Evolutionary conservation across 208 protist species (phyloP).

Genomic region (Leishmania braziliensis): DNA sequence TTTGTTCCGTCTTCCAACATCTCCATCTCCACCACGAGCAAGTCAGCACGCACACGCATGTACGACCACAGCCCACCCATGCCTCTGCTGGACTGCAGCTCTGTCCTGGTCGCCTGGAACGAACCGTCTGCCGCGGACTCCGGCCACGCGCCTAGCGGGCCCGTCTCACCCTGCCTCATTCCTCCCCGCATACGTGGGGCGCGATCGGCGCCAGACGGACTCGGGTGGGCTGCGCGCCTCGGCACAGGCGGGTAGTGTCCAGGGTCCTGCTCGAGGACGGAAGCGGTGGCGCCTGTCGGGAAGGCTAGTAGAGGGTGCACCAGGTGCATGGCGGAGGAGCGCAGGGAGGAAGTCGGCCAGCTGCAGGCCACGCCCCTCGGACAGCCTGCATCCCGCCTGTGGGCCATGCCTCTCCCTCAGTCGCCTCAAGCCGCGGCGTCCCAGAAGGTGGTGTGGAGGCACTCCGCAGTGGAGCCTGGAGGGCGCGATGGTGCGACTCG

Average conservation of each 20-base stretch:
- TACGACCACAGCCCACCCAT: background rate
- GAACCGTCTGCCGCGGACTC: background rate
- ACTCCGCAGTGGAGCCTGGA: background rate
- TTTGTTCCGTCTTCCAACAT: background rate
- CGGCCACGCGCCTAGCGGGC: background rate
- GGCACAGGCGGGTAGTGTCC: background rate
- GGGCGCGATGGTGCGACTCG: background rate
- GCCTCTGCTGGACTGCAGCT: background rate
- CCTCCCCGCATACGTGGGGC: background rate
- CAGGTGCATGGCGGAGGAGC: background rate
- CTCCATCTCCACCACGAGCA: background rate
- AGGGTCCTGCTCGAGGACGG: background rate
- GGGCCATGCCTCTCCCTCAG: background rate
- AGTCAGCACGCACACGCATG: background rate
- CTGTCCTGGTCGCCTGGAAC: background rate
- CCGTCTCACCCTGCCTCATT: background rate
- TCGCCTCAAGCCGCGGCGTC: background rate
- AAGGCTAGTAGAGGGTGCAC: background rate
- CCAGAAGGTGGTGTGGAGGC: background rate
- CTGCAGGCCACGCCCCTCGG: background rate
- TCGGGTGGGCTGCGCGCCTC: background rate
- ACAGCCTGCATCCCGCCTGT: background rate
- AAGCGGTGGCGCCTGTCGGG: background rate
- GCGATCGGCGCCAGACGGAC: background rate
- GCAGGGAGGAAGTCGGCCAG: background rate